These are phyloP conservation scores for Aspergillus sclerotiicarbonarius DNA, from an alignment of 495 filamentous ascomycete species.

Conservation along the genomic window DNA sequence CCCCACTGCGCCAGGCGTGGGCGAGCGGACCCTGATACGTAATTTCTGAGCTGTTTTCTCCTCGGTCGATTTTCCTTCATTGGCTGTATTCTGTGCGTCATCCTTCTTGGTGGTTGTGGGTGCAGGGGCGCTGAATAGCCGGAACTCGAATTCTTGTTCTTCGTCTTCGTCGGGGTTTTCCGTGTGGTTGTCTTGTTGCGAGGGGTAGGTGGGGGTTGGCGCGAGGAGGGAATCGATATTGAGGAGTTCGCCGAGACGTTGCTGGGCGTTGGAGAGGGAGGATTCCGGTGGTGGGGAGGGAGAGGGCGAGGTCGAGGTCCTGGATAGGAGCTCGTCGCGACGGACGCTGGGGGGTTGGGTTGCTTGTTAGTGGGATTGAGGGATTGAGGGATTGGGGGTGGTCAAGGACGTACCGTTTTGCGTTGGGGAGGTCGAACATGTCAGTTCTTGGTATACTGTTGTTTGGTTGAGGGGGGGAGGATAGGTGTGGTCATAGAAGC, in stretches of 20 bases:
- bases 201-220: background rate
- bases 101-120: slow-evolving; percentile 12
- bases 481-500: background rate
- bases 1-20: slow-evolving; percentile 29
- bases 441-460: background rate
- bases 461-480: background rate
- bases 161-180: slow-evolving; percentile 34
- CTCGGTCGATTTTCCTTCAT: background rate
- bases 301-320: slow-evolving; percentile 31
- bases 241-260: slow-evolving; percentile 40
- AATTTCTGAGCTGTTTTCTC: slow-evolving; percentile 33
- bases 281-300: slow-evolving; percentile 35
- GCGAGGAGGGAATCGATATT: slow-evolving; percentile 32
- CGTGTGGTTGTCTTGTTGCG: slow-evolving; percentile 4
- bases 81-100: background rate
- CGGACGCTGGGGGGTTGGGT: slow-evolving; percentile 33
- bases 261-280: slow-evolving; percentile 33
- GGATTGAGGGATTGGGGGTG: background rate
- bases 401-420: slow-evolving; percentile 36
- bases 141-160: slow-evolving; percentile 50
- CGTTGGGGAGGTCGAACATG: slow-evolving; percentile 45
- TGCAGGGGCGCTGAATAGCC: slow-evolving; percentile 40
- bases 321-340: slow-evolving; percentile 41
- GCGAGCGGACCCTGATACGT: slow-evolving; percentile 42
- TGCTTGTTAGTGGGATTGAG: slow-evolving; percentile 6